These are phyloP conservation scores for Fusarium sambucinum DNA, from an alignment of 2,329 filamentous ascomycete species.

Conservation along the genomic window DNA sequence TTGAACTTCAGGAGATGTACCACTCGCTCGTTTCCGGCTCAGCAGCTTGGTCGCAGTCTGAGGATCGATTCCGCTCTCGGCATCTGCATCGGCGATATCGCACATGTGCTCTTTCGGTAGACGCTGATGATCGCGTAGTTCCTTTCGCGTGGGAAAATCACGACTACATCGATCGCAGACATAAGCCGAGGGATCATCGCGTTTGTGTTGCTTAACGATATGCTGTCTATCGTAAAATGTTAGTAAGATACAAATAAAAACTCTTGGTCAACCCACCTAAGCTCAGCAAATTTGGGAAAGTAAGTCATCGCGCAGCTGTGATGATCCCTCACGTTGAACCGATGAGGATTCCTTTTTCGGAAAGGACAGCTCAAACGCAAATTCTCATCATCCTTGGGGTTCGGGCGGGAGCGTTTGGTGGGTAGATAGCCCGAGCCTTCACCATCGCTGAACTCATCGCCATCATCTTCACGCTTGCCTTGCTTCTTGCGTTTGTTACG, in stretches of 20 bases:
- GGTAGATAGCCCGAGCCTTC: conserved; percentile 49
- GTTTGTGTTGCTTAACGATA: conserved; percentile 59
- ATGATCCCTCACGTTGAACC: conserved; percentile 61
- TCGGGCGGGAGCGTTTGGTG: conserved; percentile 50
- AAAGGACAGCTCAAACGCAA: conserved; percentile 59
- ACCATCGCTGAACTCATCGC: conserved; percentile 53
- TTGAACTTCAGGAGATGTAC: conserved; percentile 54
- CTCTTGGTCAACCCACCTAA: conserved; percentile 49
- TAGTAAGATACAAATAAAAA: conserved; percentile 1
- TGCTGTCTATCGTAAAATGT: conserved; percentile 51
- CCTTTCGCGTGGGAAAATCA: conserved; percentile 55
- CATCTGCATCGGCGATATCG: conserved; percentile 56
- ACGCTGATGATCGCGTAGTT: conserved; percentile 56
- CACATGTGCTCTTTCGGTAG: conserved; percentile 58
- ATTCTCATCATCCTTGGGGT: conserved; percentile 54
- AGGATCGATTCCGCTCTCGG: conserved; percentile 57
- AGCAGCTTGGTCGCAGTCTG: conserved; percentile 56
- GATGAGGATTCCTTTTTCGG: conserved; percentile 58
- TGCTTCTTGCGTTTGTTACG: conserved; percentile 55
- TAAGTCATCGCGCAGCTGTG: conserved; percentile 59
- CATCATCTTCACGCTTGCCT: conserved; percentile 48
- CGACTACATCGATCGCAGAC: conserved; percentile 57
- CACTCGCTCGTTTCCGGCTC: conserved; percentile 56
- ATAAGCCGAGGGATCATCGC: conserved; percentile 56
- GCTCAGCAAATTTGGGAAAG: conserved; percentile 57